Evolutionary conservation across 75 land plant species (phyloP).

Genomic region (Sequoiadendron giganteum): DNA sequence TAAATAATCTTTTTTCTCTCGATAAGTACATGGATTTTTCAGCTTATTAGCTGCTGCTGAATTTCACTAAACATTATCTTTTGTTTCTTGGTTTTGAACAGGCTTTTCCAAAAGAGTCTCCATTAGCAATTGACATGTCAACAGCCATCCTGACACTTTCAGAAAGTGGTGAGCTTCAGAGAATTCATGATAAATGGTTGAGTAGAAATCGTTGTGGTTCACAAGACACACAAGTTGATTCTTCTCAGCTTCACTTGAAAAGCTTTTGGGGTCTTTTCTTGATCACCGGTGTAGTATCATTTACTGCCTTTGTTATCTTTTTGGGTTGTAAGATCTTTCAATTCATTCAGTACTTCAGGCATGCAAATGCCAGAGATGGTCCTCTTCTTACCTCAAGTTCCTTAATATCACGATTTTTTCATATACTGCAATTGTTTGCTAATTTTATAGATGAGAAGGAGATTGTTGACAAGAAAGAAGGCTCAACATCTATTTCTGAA

Average conservation of each 20-base stretch:
- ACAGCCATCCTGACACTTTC: constrained; percentile 75
- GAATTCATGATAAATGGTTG: constrained; percentile 82
- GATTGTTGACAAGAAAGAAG: not conserved
- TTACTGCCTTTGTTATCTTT: constrained; percentile 43
- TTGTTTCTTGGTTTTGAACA: constrained; percentile 17
- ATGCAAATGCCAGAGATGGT: constrained; percentile 9
- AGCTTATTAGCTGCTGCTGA: too few species aligned
- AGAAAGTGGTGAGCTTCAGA: constrained; percentile 79
- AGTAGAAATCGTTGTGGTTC: constrained; percentile 33
- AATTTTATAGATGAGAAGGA: not conserved
- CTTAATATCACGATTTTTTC: not conserved
- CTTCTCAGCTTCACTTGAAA: constrained; percentile 47
- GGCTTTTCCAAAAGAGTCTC: constrained; percentile 88
- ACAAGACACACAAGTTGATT: constrained; percentile 16
- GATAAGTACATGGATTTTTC: not conserved
- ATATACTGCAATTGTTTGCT: not conserved
- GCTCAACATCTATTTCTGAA: not conserved
- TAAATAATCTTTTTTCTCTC: not conserved
- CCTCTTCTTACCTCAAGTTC: not conserved
- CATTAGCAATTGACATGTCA: constrained; percentile 79
- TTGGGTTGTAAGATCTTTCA: not conserved
- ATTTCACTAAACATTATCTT: not conserved
- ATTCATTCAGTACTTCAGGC: not conserved
- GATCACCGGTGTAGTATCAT: constrained; percentile 41
- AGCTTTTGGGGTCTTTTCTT: constrained; percentile 89